These are phyloP conservation scores for Rubia yunnanensis DNA, from an alignment of 257 asterid genomes.

Conservation along the genomic window DNA sequence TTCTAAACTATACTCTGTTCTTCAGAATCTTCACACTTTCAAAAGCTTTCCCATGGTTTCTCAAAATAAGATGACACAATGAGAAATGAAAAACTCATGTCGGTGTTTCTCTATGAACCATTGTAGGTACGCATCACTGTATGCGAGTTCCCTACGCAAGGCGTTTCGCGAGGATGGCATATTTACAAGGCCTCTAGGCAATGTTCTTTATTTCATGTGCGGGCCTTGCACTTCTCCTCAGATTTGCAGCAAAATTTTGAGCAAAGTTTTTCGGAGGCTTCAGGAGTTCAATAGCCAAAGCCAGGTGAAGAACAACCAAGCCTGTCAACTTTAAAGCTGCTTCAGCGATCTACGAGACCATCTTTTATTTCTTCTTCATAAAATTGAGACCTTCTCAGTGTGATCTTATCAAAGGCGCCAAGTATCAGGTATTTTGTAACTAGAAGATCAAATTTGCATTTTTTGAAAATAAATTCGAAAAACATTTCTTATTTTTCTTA, in stretches of 20 bases:
- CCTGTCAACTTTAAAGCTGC: neutral
- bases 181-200: conserved; percentile 87
- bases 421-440: too few relatives aligned
- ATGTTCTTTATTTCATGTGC: conserved; percentile 78
- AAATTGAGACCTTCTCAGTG: neutral
- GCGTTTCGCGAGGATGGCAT: conserved; percentile 75
- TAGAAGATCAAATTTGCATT: too few relatives aligned
- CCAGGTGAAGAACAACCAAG: conserved; percentile 19
- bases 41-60: neutral
- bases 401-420: too few relatives aligned
- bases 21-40: neutral
- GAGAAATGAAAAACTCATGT: neutral
- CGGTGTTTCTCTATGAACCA: conserved; percentile 1
- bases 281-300: conserved; percentile 44
- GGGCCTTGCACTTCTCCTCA: conserved; percentile 76
- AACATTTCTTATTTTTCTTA: too few relatives aligned
- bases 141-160: conserved; percentile 57
- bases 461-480: too few relatives aligned
- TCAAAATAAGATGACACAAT: too few relatives aligned
- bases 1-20: neutral
- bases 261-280: conserved; percentile 47
- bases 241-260: conserved; percentile 39
- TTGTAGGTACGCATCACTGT: conserved; percentile 77
- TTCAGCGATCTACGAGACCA: too few relatives aligned
- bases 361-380: neutral